These are phyloP conservation scores for Acidomyces sp. DNA, from an alignment of 495 filamentous ascomycete species.

Conservation along the genomic window DNA sequence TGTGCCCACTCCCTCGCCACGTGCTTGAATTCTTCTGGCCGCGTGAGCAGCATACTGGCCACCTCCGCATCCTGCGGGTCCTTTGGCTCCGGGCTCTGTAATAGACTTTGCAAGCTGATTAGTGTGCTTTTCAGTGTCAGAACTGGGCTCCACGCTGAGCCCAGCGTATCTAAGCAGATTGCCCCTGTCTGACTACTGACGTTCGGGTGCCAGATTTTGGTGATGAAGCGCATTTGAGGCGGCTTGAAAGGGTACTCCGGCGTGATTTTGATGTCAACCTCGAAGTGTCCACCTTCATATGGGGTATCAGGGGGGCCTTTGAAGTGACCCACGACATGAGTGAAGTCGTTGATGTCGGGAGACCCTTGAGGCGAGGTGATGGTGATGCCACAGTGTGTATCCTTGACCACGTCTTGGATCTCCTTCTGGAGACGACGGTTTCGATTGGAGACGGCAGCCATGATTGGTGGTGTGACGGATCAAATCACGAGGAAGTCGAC, in stretches of 20 bases:
- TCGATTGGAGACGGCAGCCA: constrained; percentile 50
- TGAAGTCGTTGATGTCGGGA: constrained; percentile 50
- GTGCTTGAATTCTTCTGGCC: constrained; percentile 64
- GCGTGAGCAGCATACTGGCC: constrained; percentile 72
- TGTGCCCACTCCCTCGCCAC: constrained; percentile 86
- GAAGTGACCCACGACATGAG: constrained; percentile 73
- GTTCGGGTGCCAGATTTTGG: constrained; percentile 97
- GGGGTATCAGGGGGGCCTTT: constrained; percentile 82
- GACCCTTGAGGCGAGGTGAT: constrained; percentile 42
- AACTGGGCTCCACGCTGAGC: constrained; percentile 82
- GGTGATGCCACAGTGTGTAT: constrained; percentile 60
- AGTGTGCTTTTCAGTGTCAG: constrained; percentile 92
- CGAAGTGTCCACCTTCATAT: constrained; percentile 77
- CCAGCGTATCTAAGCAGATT: constrained; percentile 91
- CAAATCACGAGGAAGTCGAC: no score
- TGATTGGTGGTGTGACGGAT: constrained; percentile 1
- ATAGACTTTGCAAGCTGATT: constrained; percentile 80
- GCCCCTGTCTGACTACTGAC: constrained; percentile 91
- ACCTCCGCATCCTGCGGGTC: constrained; percentile 97
- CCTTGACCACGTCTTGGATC: constrained; percentile 69
- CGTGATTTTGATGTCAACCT: constrained; percentile 76
- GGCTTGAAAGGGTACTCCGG: constrained; percentile 87
- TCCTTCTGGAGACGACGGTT: constrained; percentile 83
- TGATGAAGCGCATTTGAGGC: constrained; percentile 83
- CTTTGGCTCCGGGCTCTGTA: constrained; percentile 87